Conservation (phyloP, 2,329 filamentous ascomycete genomes). For the Raffaelea albimanens region DNA sequence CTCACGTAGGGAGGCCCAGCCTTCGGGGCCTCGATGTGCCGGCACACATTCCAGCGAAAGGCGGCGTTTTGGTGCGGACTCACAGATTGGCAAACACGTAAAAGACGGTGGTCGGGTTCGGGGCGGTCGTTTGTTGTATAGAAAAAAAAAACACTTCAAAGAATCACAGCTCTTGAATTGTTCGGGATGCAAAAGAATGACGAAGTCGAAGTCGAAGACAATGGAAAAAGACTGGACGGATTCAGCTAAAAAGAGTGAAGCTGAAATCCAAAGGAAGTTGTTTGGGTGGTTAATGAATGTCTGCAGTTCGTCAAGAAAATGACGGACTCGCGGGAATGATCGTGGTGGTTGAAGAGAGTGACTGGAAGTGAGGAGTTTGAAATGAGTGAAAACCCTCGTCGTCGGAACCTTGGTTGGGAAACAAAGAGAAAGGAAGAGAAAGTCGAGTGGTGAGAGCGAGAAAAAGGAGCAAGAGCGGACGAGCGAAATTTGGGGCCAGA, state of each 20-base stretch:
- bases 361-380: constrained; percentile 4
- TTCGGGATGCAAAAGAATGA: constrained; percentile 7
- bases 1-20: background rate
- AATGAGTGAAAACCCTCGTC: constrained; percentile 8
- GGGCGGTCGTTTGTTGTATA: background rate
- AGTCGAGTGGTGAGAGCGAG: background rate
- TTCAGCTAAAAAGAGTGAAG: constrained; percentile 34
- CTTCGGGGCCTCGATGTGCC: background rate
- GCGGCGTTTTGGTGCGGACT: no score
- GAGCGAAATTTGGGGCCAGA: background rate
- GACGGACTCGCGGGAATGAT: background rate
- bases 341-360: constrained; percentile 4
- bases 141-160: background rate
- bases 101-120: background rate
- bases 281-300: constrained; percentile 13
- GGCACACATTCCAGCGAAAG: background rate
- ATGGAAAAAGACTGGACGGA: constrained; percentile 41
- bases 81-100: background rate
- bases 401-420: background rate
- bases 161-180: background rate
- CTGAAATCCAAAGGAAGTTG: constrained; percentile 23
- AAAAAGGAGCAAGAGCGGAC: background rate
- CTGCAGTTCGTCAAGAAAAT: constrained; percentile 12
- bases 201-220: constrained; percentile 60
- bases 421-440: constrained; percentile 2